Evolutionary conservation across 2,329 filamentous ascomycete genomes (phyloP), one percentile per base, ranked within the genome.

Genomic region (Zarea fungicola): DNA sequence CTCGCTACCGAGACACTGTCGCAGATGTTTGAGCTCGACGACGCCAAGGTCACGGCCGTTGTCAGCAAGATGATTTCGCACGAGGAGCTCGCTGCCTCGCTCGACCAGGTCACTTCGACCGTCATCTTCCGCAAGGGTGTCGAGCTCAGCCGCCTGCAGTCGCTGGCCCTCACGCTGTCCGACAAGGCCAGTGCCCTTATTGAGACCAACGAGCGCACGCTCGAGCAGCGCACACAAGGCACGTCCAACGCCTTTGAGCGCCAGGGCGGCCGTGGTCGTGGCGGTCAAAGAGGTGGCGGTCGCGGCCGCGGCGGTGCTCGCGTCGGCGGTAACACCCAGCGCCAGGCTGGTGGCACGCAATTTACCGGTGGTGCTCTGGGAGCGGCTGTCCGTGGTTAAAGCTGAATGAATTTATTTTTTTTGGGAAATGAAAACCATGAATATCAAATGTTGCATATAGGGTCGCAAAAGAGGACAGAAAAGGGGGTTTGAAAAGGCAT

Each of bases 121-220:
- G 89, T 99, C 71, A 93, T 97, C 74, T 99, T 99, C 88, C 87
- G 93, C 71, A 97, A 99, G 84, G 95, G 93, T 52, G 93, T 99
- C 55, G 95, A 99, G 78, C 83, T 99, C 56, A 96, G 89, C 64
- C 84, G 95, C 60, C 82, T 99, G 56, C 93, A 99, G 74, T 96
- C 89, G 68, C 78, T 99, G 63, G 91, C 95, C 26, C 84, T 99
- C 56, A 93, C 91, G 9, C 78, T 99, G 45, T 89, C 88, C 52
- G 93, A 99, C 76, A 99, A 97, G 80, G 92, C 93, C 51, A 95
- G 90, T 65, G 83, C 85, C 46, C 85, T 99, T 52, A 96, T 97
- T 65, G 95, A 99, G 78, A 85, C 85, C 60, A 99, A 99, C 74
- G 93, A 99, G 77, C 85, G 95, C 68, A 95, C 92, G 21, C 80